Base-by-base conservation (phyloP, 306 rosid genomes). In the Sophora flavescens region DNA sequence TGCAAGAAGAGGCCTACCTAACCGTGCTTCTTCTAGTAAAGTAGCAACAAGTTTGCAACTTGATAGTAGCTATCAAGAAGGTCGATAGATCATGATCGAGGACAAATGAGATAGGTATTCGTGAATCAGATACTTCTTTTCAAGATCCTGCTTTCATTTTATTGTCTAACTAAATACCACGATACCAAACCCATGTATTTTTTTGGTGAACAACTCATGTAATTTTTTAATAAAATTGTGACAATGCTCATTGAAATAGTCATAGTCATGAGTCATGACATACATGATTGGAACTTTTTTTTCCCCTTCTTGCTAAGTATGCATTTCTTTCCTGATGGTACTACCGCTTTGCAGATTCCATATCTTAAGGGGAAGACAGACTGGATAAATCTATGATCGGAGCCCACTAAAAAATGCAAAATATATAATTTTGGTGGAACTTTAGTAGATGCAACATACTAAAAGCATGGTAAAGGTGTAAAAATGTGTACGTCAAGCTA, bases 371-470 rank as follows among this genome's bases (percentile, higher is more conserved):
- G 81, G 44, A 6, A 0, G 0, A 56, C 0, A 0, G 3, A 3
- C 0, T 1, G 85, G 89, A 0, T 0, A 0, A 0, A 0, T 1
- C 0, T 0, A 0, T 83, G 81, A 85, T 7, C 0, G 1, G 62
- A 13, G 26, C 89, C 95, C 8, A 4, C 2, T 10, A 63, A 74
- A 15, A 0, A 0, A 0, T 90, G 89, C 13, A 51, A 79, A 1
- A 60, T 22, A 63, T 8, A 64, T 6, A 36, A 84, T 11, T 18
- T 2, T 33, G 13, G 10, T 89, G 89, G 11, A 45, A 2, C 51
- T 86, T 78, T 32, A 81, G 86, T 16, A 62, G 58, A 51, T 86
- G 92, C 47, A 79, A 77, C 41, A 0, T 0, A 3, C 2, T 30
- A 30, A 30, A 30, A 30, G 2, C 32, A 30, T 30, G 32, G 32